Conservation (phyloP, 495 filamentous ascomycete genomes). For the Peziza echinospora region DNA sequence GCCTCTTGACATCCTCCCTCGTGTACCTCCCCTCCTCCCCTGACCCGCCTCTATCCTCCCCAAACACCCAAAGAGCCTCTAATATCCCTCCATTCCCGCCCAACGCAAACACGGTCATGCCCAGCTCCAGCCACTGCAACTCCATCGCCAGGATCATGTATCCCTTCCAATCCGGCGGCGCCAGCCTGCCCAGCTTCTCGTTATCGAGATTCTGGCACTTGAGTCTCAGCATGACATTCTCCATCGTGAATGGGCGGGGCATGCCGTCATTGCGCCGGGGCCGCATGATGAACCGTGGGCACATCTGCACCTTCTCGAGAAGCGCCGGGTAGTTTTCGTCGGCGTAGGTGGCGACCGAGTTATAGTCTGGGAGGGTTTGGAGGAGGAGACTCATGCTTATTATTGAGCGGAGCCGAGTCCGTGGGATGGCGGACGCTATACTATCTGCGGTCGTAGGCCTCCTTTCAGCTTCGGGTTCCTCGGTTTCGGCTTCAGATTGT, state of each 20-base stretch:
- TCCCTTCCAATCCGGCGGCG: neutral
- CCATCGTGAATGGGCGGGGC: neutral
- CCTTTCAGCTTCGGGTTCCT: too few relatives aligned
- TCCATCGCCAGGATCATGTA: neutral
- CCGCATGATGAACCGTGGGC: neutral
- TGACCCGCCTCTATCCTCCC: neutral
- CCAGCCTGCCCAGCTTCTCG: neutral
- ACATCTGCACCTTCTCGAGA: neutral
- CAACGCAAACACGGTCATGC: neutral
- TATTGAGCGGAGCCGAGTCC: neutral
- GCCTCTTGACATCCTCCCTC: neutral
- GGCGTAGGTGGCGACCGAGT: neutral
- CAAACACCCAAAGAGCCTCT: neutral
- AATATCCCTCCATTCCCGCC: neutral
- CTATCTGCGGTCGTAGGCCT: too few relatives aligned
- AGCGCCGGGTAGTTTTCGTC: neutral
- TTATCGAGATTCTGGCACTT: neutral
- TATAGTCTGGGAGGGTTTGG: neutral
- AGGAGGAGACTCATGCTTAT: neutral
- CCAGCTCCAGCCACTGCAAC: neutral
- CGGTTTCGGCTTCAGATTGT: too few relatives aligned
- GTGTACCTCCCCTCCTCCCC: neutral
- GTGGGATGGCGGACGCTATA: too few relatives aligned
- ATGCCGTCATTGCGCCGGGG: neutral
- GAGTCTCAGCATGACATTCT: neutral